A percentile compares a stretch with the other conserved stretches of the same genome.
Conservation (phyloP, 73 alveolate genomes). For the Uronychia setigera region DNA sequence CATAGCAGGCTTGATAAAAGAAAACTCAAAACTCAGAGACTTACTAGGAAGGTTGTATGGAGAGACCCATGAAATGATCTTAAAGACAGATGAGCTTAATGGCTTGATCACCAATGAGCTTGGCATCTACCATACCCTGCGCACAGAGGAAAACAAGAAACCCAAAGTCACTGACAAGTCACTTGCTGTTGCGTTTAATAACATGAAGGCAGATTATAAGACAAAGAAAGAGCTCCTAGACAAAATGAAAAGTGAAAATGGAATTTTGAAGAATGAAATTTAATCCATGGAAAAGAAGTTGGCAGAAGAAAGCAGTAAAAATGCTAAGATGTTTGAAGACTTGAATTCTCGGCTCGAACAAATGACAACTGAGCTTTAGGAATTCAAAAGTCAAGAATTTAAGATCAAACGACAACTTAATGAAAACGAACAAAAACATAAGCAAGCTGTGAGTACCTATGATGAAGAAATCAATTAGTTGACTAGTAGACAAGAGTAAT, state of each 20-base stretch:
- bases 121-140: background rate
- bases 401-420: too few species aligned
- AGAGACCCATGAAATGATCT: background rate
- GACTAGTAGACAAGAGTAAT: background rate
- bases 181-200: background rate
- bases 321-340: background rate
- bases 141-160: background rate
- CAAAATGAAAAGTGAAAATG: background rate
- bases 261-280: background rate
- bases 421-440: background rate
- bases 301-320: background rate
- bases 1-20: background rate
- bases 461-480: background rate
- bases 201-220: background rate
- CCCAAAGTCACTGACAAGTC: background rate
- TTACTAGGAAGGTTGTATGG: background rate
- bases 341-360: background rate
- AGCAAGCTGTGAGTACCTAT: background rate
- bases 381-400: background rate
- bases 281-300: background rate
- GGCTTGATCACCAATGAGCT: background rate
- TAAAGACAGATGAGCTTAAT: background rate
- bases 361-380: background rate
- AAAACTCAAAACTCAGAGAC: background rate
- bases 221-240: background rate